Evolutionary conservation across 2,329 filamentous ascomycete species (phyloP).

Genomic region (Rhinocladiella similis): DNA sequence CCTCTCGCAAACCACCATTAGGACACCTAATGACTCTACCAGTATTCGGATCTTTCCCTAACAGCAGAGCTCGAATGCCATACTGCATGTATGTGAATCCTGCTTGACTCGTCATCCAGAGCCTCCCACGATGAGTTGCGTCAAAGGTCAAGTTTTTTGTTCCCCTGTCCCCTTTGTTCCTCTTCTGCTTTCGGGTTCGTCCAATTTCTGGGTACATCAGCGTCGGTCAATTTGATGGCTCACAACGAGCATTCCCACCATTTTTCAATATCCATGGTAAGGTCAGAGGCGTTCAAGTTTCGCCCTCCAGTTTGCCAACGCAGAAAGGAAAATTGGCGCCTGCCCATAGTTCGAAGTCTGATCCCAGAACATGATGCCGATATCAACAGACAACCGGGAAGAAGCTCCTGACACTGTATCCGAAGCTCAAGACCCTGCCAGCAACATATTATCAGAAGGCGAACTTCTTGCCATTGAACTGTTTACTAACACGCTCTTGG

Average conservation of each 20-base stretch:
- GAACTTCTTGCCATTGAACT: constrained; percentile 11
- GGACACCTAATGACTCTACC: too few species aligned
- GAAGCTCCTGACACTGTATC: not conserved
- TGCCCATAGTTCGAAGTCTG: too few species aligned
- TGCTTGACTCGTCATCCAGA: too few species aligned
- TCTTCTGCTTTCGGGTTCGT: constrained; percentile 7
- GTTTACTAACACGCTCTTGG: constrained; percentile 6
- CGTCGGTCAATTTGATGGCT: not conserved
- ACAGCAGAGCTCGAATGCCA: too few species aligned
- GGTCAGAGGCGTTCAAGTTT: too few species aligned
- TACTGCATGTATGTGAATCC: too few species aligned
- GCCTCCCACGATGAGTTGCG: not conserved
- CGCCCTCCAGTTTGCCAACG: too few species aligned
- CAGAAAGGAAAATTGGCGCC: too few species aligned
- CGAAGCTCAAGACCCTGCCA: not conserved
- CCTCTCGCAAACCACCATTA: too few species aligned
- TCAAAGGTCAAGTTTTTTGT: not conserved
- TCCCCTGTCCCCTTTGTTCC: constrained; percentile 4
- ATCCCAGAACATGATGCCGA: too few species aligned
- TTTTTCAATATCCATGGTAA: not conserved
- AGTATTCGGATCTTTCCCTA: too few species aligned
- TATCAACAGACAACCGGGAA: too few species aligned
- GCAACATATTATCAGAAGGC: not conserved
- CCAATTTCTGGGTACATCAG: not conserved
- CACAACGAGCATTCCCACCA: not conserved